Evolutionary conservation across 108 stramenopile genomes (phyloP).

Genomic region (Cyclotella distinguenda): DNA sequence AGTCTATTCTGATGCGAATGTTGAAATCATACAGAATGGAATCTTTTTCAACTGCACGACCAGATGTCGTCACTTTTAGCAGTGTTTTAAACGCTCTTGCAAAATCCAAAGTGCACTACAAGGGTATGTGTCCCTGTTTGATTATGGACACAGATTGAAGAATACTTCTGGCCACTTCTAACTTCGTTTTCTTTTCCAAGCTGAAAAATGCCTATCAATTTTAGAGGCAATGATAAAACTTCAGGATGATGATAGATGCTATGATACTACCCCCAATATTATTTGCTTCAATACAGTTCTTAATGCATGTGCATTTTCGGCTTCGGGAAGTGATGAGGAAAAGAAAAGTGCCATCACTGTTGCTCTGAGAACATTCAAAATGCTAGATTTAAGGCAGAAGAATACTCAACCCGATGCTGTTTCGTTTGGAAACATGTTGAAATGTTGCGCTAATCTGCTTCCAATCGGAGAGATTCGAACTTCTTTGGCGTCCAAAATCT

Average conservation of each 20-base stretch:
- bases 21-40: conserved; percentile 38
- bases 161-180: too few species aligned
- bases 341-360: conserved; percentile 51
- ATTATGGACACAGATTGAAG: not conserved
- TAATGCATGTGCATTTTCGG: conserved; percentile 74
- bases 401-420: conserved; percentile 52
- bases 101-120: conserved; percentile 56
- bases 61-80: conserved; percentile 64
- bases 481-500: conserved; percentile 54
- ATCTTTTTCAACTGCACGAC: conserved; percentile 38
- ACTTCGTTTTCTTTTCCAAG: conserved; percentile 12
- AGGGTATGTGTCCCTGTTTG: conserved; percentile 11
- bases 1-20: conserved; percentile 59
- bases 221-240: conserved; percentile 48
- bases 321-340: conserved; percentile 43
- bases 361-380: conserved; percentile 53
- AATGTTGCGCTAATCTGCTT: conserved; percentile 62
- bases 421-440: conserved; percentile 66
- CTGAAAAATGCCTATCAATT: conserved; percentile 37
- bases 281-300: conserved; percentile 67
- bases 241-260: conserved; percentile 32
- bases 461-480: conserved; percentile 50
- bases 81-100: conserved; percentile 64
- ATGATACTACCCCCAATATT: conserved; percentile 47
- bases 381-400: conserved; percentile 11